Percentiles rank a stretch among this genome's conserved stretches.
phyloP scores from a whole-genome alignment of 768 basidiomycete species.

The Pleurotus giganteus region DNA sequence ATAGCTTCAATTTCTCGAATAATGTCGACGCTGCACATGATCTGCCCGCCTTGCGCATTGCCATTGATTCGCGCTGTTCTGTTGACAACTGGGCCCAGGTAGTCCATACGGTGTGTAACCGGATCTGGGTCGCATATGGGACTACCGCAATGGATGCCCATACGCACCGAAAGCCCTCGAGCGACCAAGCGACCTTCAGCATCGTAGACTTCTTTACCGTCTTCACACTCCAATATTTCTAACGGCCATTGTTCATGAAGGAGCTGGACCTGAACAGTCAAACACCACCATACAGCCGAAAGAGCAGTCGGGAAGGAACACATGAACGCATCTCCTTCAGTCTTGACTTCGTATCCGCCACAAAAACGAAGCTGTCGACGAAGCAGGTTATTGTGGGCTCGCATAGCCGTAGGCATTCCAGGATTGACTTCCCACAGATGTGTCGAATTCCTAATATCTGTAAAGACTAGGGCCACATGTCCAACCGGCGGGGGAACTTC shows the following conservation, averaged over 20 bases:
- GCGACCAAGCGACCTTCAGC: slow-evolving; percentile 65
- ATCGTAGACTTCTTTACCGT: slow-evolving; percentile 80
- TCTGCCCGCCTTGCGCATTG: slow-evolving; percentile 87
- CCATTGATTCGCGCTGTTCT: slow-evolving; percentile 84
- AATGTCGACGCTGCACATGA: slow-evolving; percentile 88
- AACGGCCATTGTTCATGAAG: slow-evolving; percentile 86
- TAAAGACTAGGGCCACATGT: slow-evolving; percentile 91
- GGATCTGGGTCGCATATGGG: slow-evolving; percentile 92
- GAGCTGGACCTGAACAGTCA: slow-evolving; percentile 82
- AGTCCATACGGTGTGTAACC: slow-evolving; percentile 94
- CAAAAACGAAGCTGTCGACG: slow-evolving; percentile 84
- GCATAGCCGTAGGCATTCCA: slow-evolving; percentile 93
- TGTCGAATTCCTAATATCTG: slow-evolving; percentile 96
- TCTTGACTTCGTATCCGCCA: slow-evolving; percentile 98
- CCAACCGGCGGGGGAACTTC: slow-evolving; percentile 87
- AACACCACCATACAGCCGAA: slow-evolving; percentile 86
- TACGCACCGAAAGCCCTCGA: slow-evolving; percentile 89
- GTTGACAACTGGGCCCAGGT: slow-evolving; percentile 96
- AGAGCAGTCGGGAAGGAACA: slow-evolving; percentile 92
- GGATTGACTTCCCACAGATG: slow-evolving; percentile 94
- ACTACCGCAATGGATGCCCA: slow-evolving; percentile 94
- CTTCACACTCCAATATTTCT: slow-evolving; percentile 90
- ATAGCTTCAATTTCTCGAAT: slow-evolving; percentile 77
- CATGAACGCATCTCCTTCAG: slow-evolving; percentile 99
- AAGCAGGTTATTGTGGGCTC: slow-evolving; percentile 83